A percentile compares a stretch with the other conserved stretches of the same genome.
phyloP scores from a whole-genome alignment of 345 rosid genomes.

The Euphorbia peplus region DNA sequence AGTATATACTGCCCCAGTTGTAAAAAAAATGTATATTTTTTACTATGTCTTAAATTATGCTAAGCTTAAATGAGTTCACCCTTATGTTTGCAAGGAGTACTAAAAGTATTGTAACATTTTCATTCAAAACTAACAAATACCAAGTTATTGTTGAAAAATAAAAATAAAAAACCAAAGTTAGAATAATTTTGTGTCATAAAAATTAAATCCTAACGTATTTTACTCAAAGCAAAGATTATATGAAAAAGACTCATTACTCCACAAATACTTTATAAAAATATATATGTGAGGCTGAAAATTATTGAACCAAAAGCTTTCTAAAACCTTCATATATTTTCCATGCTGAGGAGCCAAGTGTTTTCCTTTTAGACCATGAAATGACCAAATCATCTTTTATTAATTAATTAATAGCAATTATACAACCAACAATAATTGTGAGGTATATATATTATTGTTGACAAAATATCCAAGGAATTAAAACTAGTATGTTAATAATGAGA shows the following conservation, averaged over 20 bases:
- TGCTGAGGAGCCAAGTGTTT: not conserved
- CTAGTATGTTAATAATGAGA: not conserved
- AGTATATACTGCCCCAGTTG: too few relatives aligned
- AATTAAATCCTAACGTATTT: constrained; percentile 5
- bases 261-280: not conserved
- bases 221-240: not conserved
- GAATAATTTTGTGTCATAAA: too few relatives aligned
- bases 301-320: not conserved
- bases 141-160: too few relatives aligned
- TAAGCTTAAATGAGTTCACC: too few relatives aligned
- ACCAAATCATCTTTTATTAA: not conserved
- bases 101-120: too few relatives aligned
- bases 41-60: too few relatives aligned
- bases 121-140: not conserved
- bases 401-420: not conserved
- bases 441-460: not conserved
- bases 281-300: not conserved
- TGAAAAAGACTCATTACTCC: constrained; percentile 26
- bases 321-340: not conserved
- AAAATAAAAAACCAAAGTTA: too few relatives aligned
- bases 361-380: constrained; percentile 5
- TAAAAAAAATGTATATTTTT: too few relatives aligned
- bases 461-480: constrained; percentile 6
- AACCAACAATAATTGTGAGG: not conserved
- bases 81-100: too few relatives aligned